Base-by-base conservation (phyloP, 2,329 filamentous ascomycete species). In the Penicillium sp. region DNA sequence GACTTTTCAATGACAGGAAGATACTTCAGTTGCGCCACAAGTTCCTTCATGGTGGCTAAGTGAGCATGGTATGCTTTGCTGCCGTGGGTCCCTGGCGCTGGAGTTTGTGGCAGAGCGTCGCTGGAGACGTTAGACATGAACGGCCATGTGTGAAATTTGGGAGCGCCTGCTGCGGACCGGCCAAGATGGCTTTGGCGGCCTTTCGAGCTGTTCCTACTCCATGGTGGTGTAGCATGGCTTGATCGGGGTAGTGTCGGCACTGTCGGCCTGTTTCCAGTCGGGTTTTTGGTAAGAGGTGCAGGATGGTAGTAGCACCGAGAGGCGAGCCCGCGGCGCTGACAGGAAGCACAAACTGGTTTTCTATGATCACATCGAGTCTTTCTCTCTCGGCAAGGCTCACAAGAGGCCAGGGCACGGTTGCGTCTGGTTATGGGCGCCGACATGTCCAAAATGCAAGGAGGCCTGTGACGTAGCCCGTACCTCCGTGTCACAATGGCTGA, bases 281-380 rank as follows among this genome's bases (percentile, higher is more conserved):
- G 35, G 28, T 49, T 22, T 56, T 64, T 66, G 12, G 65, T 63
- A 13, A 67, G 51, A 30, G 65, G 66, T 12, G 65, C 65, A 26
- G 68, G 68, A 58, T 70, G 66, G 35, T 70, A 70, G 37, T 58
- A 68, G 61, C 68, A 70, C 38, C 40, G 56, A 33, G 60, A 62
- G 24, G 62, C 61, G 38, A 60, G 55, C 4, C 65, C 61, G n/a
- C 68, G 66, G 30, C 62, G 62, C 19, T 35, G 54, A 38, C 68
- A 70, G 40, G 64, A 62, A 19, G 65, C 64, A 53, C 68, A 70
- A 17, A 68, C 51, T 24, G 67, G 67, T 50, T 61, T 62, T 15
- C 40, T 51, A 38, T 69, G 67, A 56, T 69, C 66, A 54, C 67
- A 69, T 33, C 64, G 60, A 30, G 54, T 60, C 28, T 69, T 69